Evolutionary conservation across 352 stramenopile species (phyloP), one percentile per base, ranked within the genome.

Genomic region (Plasmopara viticola): DNA sequence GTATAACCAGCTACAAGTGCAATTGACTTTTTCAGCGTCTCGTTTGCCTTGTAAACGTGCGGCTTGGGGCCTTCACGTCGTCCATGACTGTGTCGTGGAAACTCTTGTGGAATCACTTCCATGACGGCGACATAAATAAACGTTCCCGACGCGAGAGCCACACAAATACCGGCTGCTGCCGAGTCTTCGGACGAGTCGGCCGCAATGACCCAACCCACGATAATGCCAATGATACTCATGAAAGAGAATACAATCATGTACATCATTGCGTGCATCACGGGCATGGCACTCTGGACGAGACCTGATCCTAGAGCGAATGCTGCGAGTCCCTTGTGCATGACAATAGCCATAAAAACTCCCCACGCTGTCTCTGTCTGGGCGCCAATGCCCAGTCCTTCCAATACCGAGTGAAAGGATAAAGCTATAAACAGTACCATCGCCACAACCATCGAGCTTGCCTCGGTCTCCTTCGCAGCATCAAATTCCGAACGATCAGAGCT

Each of bases 111-210:
- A 42, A 91, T 86, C 13, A 91, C 79, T 45, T 91, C 80, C 80
- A 91, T 91, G 20, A 91, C 80, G 0, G 80, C 80, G 30, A 91
- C 80, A 54, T 91, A 91, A 55, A 91, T 91, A 62, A 91, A 91
- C 14, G 80, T 89, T 17, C 80, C 80, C 0, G 75, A 86, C 2
- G 80, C 77, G 6, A 90, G 64, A 25, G 80, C 80, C n/a, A 90
- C 72, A 46, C 80, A 76, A 25, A 72, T 73, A 0, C 56, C 70
- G 1, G 74, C 67, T 18, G 76, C 76, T 8, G 78, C 58, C 30
- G 66, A 72, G 31, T 78, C 64, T n/a, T 82, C 76, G 38, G 84
- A 86, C 44, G 82, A 62, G 46, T 83, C 72, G 1, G 72, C 66
- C 4, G 62, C 65, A 39, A 87, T 68, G 39, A 75, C 71, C 64